phyloP scores from a whole-genome alignment of 148 eudicot genomes.

The Salicornia ramosissima region DNA sequence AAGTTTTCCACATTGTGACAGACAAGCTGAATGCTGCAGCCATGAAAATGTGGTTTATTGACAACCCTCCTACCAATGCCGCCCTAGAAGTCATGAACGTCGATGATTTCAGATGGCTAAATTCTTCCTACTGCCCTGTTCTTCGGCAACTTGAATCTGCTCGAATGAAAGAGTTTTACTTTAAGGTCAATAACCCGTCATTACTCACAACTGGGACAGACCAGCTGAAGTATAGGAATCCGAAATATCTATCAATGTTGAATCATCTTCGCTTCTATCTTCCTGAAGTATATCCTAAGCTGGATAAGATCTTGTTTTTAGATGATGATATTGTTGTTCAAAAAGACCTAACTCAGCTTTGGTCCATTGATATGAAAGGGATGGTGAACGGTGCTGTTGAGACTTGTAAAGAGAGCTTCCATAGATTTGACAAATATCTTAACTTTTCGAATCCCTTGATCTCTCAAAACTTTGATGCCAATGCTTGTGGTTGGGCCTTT shows the following conservation, averaged over 20 bases:
- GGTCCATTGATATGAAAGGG: slow-evolving; percentile 81
- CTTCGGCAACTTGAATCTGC: slow-evolving; percentile 95
- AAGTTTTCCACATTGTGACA: slow-evolving; percentile 94
- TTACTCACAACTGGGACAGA: slow-evolving; percentile 67
- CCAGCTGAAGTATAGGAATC: slow-evolving; percentile 93
- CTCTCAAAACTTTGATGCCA: slow-evolving; percentile 78
- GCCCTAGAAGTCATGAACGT: slow-evolving; percentile 74
- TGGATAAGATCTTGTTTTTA: slow-evolving; percentile 77
- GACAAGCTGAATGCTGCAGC: slow-evolving; percentile 85
- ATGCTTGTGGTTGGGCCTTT: slow-evolving; percentile 99
- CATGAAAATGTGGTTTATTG: slow-evolving; percentile 98
- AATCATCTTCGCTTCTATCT: slow-evolving; percentile 98
- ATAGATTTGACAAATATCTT: slow-evolving; percentile 91
- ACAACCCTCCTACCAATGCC: slow-evolving; percentile 59
- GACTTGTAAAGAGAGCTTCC: slow-evolving; percentile 98
- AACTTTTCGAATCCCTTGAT: slow-evolving; percentile 92
- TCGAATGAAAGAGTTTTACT: slow-evolving; percentile 86
- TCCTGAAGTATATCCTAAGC: slow-evolving; percentile 95
- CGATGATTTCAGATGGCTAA: slow-evolving; percentile 90
- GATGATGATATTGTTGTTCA: slow-evolving; percentile 98
- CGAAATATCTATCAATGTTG: slow-evolving; percentile 92
- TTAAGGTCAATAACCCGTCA: slow-evolving; percentile 78
- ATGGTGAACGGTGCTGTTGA: slow-evolving; percentile 99
- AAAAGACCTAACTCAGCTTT: slow-evolving; percentile 90
- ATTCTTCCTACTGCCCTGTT: slow-evolving; percentile 92